Conservation (phyloP, 805 yeast genomes). For the Lipomyces starkeyi region DNA sequence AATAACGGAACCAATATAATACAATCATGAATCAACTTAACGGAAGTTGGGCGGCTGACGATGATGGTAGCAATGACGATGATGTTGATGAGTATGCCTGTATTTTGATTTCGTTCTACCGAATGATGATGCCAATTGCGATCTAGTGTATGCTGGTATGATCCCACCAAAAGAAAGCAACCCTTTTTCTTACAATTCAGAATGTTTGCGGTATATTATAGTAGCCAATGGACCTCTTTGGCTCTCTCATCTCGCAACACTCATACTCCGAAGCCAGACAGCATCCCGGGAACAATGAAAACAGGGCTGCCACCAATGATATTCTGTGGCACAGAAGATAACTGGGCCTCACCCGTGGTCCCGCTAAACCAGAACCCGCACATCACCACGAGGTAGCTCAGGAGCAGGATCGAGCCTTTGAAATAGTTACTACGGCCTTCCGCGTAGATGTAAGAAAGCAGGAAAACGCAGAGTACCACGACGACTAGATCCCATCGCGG, state of each 20-base stretch:
- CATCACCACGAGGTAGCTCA: slow-evolving; percentile 75
- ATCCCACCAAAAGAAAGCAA: not conserved
- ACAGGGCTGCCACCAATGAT: slow-evolving; percentile 3
- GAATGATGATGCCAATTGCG: too few species aligned
- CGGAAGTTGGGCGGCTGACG: not conserved
- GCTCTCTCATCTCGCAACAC: not conserved
- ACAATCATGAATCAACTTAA: not conserved
- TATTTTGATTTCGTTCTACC: too few species aligned
- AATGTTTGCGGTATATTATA: not conserved
- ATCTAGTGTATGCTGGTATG: not conserved
- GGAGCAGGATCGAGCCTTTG: slow-evolving; percentile 81
- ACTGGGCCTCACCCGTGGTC: slow-evolving; percentile 46
- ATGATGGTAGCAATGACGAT: not conserved
- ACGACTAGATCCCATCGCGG: slow-evolving; percentile 96
- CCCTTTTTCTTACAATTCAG: not conserved
- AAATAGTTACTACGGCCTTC: slow-evolving; percentile 97
- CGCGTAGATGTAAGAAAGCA: slow-evolving; percentile 92
- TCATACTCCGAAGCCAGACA: slow-evolving; percentile 38
- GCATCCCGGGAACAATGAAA: slow-evolving; percentile 27
- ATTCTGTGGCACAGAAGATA: slow-evolving; percentile 22
- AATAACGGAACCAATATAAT: not conserved
- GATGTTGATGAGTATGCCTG: not conserved
- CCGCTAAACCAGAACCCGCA: slow-evolving; percentile 79
- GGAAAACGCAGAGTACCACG: slow-evolving; percentile 78
- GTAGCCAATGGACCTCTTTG: not conserved